Conservation (phyloP, 148 eudicot species). For the Rhododendron kiyosumense region DNA sequence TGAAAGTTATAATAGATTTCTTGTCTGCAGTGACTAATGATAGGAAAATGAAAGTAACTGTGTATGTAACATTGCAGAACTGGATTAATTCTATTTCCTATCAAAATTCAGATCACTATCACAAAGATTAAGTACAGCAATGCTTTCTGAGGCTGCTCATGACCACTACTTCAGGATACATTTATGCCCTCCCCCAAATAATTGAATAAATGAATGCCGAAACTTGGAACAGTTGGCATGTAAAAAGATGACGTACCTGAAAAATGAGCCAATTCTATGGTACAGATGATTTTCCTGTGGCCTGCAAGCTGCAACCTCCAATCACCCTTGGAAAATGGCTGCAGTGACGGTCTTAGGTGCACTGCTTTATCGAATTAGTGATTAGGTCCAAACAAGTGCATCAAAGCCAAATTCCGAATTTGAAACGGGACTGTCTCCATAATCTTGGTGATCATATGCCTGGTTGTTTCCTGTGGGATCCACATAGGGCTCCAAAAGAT, state of each 20-base stretch:
- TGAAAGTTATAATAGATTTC: neutral
- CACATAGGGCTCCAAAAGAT: slow-evolving; percentile 69
- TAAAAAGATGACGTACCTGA: neutral
- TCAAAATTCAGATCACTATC: slow-evolving; percentile 5
- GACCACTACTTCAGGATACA: neutral
- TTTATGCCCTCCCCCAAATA: neutral
- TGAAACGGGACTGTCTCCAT: slow-evolving; percentile 54
- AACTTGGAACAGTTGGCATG: neutral
- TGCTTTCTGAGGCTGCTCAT: neutral
- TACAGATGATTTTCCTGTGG: neutral
- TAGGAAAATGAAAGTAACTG: neutral
- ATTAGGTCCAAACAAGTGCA: slow-evolving; percentile 2
- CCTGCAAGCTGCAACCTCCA: neutral
- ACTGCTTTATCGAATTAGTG: neutral
- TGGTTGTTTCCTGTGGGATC: slow-evolving; percentile 34
- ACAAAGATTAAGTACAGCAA: neutral
- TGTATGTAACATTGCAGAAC: neutral
- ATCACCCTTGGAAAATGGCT: neutral
- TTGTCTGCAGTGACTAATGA: neutral
- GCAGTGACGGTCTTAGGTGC: neutral
- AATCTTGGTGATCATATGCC: slow-evolving; percentile 27
- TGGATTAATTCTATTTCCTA: neutral
- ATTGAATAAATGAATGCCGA: slow-evolving; percentile 2
- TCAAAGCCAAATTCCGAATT: slow-evolving; percentile 5
- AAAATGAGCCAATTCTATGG: neutral